A percentile compares a stretch with the other conserved stretches of the same genome.
phyloP scores from a whole-genome alignment of 768 basidiomycete species.

The Calocybe indica region DNA sequence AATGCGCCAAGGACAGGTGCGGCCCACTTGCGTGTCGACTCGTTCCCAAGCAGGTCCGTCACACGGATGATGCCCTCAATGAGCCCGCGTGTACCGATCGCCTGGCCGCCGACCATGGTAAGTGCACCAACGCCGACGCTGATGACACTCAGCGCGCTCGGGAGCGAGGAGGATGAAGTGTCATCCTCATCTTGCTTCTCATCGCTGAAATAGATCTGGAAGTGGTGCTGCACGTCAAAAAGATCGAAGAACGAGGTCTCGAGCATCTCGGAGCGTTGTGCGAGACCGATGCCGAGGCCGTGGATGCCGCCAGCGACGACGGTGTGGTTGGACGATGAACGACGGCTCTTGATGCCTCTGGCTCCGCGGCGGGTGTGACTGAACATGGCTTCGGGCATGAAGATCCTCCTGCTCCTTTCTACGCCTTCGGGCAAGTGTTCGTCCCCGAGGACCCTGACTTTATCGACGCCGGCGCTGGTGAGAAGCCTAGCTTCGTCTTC shows the following conservation, averaged over 20 bases:
- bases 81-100: constrained; percentile 66
- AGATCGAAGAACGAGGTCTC: constrained; percentile 81
- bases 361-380: constrained; percentile 42
- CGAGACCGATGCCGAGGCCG: constrained; percentile 80
- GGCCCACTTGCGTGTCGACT: constrained; percentile 78
- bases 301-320: constrained; percentile 73
- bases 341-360: constrained; percentile 30
- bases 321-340: constrained; percentile 34
- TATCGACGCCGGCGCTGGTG: constrained; percentile 59
- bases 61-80: constrained; percentile 76
- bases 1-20: constrained; percentile 79
- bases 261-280: constrained; percentile 68
- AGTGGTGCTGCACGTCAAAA: constrained; percentile 79
- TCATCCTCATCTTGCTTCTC: constrained; percentile 26
- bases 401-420: constrained; percentile 75
- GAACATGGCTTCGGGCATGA: constrained; percentile 99
- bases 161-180: constrained; percentile 23
- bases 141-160: constrained; percentile 65
- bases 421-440: constrained; percentile 75
- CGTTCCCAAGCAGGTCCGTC: constrained; percentile 75
- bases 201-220: constrained; percentile 67
- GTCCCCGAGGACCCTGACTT: constrained; percentile 66
- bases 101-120: constrained; percentile 85
- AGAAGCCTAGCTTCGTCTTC: constrained; percentile 78
- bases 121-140: constrained; percentile 81